phyloP scores from a whole-genome alignment of 169 alveolate genomes.

The Amoebophrya sp. region DNA sequence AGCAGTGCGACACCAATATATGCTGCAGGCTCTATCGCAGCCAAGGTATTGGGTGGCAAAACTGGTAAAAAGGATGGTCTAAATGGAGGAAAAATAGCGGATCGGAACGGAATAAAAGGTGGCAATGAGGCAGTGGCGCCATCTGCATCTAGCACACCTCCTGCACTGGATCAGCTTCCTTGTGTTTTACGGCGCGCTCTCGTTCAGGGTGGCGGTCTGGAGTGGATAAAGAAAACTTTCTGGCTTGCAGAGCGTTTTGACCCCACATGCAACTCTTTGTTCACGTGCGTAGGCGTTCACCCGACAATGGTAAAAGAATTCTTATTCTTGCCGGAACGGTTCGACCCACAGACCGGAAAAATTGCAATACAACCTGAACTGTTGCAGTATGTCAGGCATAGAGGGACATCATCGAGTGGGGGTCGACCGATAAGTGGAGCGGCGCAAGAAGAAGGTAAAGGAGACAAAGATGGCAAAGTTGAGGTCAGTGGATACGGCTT shows the following conservation, averaged over 20 bases:
- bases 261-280: not conserved
- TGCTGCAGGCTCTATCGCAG: no score
- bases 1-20: not conserved
- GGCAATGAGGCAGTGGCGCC: no score
- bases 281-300: conserved; percentile 7
- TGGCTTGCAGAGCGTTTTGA: not conserved
- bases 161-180: not conserved
- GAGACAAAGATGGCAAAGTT: not conserved
- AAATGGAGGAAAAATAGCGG: no score
- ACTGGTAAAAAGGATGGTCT: no score
- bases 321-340: not conserved
- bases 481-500: not conserved
- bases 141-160: no score
- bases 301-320: not conserved
- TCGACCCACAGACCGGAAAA: not conserved
- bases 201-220: conserved; percentile 1
- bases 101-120: no score
- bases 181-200: not conserved
- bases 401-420: no score
- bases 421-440: no score
- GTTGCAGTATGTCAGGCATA: no score
- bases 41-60: no score
- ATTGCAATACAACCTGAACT: no score
- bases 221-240: not conserved
- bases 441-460: not conserved